Evolutionary conservation across 306 rosid species (phyloP).

Genomic region (Cicer yamashitae): DNA sequence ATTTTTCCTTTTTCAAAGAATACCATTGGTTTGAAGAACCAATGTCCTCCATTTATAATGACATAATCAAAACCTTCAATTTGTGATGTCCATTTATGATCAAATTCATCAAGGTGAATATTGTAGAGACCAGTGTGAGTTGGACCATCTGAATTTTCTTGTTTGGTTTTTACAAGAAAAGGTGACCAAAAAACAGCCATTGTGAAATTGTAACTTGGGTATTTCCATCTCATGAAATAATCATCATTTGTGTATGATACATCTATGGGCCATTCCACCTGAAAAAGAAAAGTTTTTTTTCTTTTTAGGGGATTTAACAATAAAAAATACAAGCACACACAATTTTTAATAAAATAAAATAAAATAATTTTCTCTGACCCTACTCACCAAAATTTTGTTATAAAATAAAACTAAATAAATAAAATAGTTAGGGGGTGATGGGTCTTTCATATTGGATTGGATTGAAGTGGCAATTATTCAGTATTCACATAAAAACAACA

Average conservation of each 20-base stretch:
- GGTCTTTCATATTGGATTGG: conserved; percentile 5
- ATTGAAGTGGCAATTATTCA: conserved; percentile 21
- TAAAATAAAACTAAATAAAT: neutral
- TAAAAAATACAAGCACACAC: neutral
- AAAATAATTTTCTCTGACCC: too few species aligned
- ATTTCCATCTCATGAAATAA: conserved; percentile 67
- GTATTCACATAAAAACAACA: conserved; percentile 24
- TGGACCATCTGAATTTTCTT: conserved; percentile 61
- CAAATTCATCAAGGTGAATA: conserved; percentile 78
- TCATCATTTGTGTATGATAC: conserved; percentile 62
- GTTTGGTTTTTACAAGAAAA: conserved; percentile 60
- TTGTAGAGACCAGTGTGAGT: conserved; percentile 60
- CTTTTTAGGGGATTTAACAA: too few species aligned
- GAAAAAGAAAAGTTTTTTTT: conserved; percentile 21
- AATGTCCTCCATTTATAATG: conserved; percentile 77
- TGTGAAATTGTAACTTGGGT: conserved; percentile 85
- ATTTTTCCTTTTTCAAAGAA: conserved; percentile 60
- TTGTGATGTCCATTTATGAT: conserved; percentile 64
- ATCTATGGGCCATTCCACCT: conserved; percentile 92
- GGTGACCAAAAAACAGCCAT: conserved; percentile 71
- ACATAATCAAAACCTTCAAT: conserved; percentile 69
- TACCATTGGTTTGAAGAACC: conserved; percentile 68
- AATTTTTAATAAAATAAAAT: neutral
- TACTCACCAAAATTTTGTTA: too few species aligned
- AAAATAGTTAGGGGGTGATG: conserved; percentile 4